These are phyloP conservation scores for Nemania sp. DNA, from an alignment of 2,329 filamentous ascomycete genomes.

Conservation along the genomic window DNA sequence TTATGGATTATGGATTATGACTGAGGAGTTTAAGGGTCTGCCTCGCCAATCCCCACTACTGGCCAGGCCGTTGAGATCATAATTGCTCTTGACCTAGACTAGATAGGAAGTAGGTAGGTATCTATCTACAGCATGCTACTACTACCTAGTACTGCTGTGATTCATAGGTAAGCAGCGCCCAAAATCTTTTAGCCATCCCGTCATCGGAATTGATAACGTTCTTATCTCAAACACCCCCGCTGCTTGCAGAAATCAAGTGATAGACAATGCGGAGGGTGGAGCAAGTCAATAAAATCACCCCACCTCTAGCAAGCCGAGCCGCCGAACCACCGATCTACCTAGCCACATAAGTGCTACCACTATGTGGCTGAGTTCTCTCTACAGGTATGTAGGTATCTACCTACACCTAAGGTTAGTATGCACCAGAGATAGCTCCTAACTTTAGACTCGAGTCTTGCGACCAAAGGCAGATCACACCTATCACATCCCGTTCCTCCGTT, in stretches of 20 bases:
- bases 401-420: neutral
- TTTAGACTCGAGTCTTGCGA: neutral
- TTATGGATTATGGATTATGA: too few species aligned
- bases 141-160: neutral
- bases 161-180: slow-evolving; percentile 17
- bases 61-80: slow-evolving; percentile 18
- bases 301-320: neutral
- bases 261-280: neutral
- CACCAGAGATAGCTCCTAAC: neutral
- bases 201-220: slow-evolving; percentile 31
- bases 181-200: slow-evolving; percentile 19
- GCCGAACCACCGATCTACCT: neutral
- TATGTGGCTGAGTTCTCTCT: neutral
- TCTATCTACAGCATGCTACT: neutral
- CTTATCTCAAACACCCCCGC: slow-evolving; percentile 12
- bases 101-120: neutral
- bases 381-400: too few species aligned
- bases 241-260: slow-evolving; percentile 18
- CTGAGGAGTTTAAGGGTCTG: slow-evolving; percentile 11
- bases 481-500: neutral
- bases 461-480: neutral
- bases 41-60: slow-evolving; percentile 19
- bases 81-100: neutral
- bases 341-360: neutral
- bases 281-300: neutral